phyloP scores from a whole-genome alignment of 78 protist genomes.

The Monocercomonoides exilis region DNA sequence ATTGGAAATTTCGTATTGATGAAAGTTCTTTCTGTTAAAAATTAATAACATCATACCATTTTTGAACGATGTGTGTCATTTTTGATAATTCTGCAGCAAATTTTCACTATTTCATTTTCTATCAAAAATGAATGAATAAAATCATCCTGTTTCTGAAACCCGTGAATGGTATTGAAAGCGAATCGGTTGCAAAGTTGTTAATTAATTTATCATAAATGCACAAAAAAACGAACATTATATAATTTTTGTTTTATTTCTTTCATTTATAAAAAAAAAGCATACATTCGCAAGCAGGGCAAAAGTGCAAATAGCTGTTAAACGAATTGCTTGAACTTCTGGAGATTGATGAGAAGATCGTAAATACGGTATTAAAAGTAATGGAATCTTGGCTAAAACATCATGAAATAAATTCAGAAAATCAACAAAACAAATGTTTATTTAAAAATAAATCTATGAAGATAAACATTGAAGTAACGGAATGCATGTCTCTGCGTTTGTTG shows the following conservation, averaged over 20 bases:
- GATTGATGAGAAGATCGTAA: background rate
- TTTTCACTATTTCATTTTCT: no score
- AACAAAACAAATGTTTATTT: background rate
- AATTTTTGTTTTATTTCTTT: background rate
- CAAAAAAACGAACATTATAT: background rate
- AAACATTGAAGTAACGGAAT: no score
- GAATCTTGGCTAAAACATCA: background rate
- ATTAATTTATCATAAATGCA: background rate
- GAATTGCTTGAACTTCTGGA: background rate
- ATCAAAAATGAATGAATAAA: no score
- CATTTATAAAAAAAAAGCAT: background rate
- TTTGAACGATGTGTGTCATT: no score
- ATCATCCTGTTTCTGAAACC: no score
- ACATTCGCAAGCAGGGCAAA: background rate
- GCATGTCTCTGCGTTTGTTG: background rate
- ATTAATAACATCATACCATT: no score
- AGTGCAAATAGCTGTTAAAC: background rate
- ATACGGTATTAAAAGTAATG: background rate
- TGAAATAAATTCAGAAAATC: background rate
- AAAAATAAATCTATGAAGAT: no score
- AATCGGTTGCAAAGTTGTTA: no score
- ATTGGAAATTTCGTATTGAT: no score
- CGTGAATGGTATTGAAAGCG: no score
- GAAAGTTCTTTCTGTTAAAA: no score
- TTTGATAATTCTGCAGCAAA: no score